Percentiles rank a stretch among this genome's conserved stretches.
Conservation (phyloP, 208 protist genomes). For the Histomonas meleagridis region DNA sequence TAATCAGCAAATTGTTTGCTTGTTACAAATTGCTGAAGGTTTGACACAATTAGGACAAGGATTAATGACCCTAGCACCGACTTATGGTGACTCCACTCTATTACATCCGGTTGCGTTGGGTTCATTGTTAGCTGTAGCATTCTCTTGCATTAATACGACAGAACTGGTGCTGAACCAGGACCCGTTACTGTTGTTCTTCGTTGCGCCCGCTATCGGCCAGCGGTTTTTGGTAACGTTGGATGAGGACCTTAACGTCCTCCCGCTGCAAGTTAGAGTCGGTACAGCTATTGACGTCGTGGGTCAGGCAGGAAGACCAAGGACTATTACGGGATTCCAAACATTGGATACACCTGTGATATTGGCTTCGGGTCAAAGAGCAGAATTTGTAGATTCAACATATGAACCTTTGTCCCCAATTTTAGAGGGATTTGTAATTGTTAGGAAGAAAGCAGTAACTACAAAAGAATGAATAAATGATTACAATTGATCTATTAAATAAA, state of each 20-base stretch:
- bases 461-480: too few species aligned
- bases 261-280: conserved; percentile 72
- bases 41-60: conserved; percentile 94
- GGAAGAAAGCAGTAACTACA: conserved; percentile 57
- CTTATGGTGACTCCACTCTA: conserved; percentile 71
- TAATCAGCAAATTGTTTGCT: conserved; percentile 66
- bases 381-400: conserved; percentile 82
- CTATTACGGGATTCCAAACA: conserved; percentile 98
- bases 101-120: conserved; percentile 43
- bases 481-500: too few species aligned
- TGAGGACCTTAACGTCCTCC: conserved; percentile 72
- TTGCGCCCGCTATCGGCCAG: conserved; percentile 76
- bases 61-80: conserved; percentile 80
- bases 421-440: conserved; percentile 71
- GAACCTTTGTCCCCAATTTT: conserved; percentile 57
- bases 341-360: conserved; percentile 92
- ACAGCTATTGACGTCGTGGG: conserved; percentile 80
- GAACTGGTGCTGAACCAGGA: conserved; percentile 64
- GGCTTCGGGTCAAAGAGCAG: conserved; percentile 77
- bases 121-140: conserved; percentile 67
- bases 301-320: conserved; percentile 83
- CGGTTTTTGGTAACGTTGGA: conserved; percentile 89
- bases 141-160: conserved; percentile 74
- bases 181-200: conserved; percentile 85
- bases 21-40: conserved; percentile 71